Evolutionary conservation across 148 eudicot species (phyloP), one percentile per base, ranked within the genome.

Genomic region (Camellia japonica): DNA sequence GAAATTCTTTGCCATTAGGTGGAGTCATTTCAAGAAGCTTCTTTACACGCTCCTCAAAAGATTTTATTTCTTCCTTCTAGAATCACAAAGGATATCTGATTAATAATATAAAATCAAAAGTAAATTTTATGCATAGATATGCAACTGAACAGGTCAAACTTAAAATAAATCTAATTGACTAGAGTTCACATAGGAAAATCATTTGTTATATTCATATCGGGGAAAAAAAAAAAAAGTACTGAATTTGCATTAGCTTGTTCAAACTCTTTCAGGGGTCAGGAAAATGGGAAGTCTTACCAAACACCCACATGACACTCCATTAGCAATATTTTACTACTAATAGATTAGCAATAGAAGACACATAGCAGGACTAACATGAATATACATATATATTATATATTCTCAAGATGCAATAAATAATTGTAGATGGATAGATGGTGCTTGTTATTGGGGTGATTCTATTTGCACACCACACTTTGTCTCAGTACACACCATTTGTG

Each of bases 1-100:
- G 97, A 86, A 96, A 93, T 82, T 96, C 93, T 81, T 87, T 90
- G 71, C 99, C 99, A 82, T 81, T 92, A 61, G 99, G 98, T 76
- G 99, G 99, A 73, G 97, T 96, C 84, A 84, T 87, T 87, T 87
- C 90, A 72, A 96, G 90, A 86, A 96, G 94, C 86, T 88, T 90
- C 87, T 93, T 96, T 58, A 93, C 99, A 81, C 98, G 93, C 43
- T 93, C 97, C 86, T 96, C 99, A 71, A 83, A 88, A 63, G 87
- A 81, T 86, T 83, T 92, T 87, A 96, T 83, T 84, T 93, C 98
- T 83, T 96, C 99, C 87, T 89, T 93, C 99, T 93, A 81, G 63
- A 80, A 80, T 82, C 78, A 79, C 38, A 70, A 78, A 42, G 43
- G 18, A 42, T 7, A 83, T 59, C 52, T 42, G 23, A 68, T 79